Evolutionary conservation across 2,329 filamentous ascomycete species (phyloP).

Genomic region (Penicillium sp.): DNA sequence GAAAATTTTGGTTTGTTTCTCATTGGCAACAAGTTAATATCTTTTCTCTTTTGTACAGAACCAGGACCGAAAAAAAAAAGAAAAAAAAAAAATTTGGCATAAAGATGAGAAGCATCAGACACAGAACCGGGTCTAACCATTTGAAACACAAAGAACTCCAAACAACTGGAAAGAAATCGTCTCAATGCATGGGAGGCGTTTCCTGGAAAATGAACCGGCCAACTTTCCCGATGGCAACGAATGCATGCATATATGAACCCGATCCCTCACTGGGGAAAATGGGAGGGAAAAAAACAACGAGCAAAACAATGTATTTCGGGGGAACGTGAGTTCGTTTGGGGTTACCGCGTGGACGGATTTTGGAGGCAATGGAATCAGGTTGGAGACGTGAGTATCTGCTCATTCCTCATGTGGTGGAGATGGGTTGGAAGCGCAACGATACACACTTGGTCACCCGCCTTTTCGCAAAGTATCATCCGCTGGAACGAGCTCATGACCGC

Average conservation of each 20-base stretch:
- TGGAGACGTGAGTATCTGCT: not conserved
- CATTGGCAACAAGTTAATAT: slow-evolving; percentile 22
- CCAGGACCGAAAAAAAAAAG: slow-evolving; percentile 17
- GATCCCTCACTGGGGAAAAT: not conserved
- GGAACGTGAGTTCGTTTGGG: slow-evolving; percentile 8
- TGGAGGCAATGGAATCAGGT: not conserved
- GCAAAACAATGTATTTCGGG: slow-evolving; percentile 6
- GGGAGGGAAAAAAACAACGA: slow-evolving; percentile 2
- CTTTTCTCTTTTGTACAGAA: slow-evolving; percentile 27
- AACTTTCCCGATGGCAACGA: slow-evolving; percentile 10
- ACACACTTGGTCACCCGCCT: slow-evolving; percentile 40
- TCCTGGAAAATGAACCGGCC: slow-evolving; percentile 8
- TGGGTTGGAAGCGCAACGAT: not conserved
- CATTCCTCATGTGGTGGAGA: not conserved
- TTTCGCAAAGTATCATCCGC: slow-evolving; percentile 47
- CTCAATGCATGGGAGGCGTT: slow-evolving; percentile 9
- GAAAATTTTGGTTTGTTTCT: slow-evolving; percentile 23
- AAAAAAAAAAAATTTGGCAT: slow-evolving; percentile 15
- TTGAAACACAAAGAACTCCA: slow-evolving; percentile 19
- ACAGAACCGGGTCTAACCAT: slow-evolving; percentile 17
- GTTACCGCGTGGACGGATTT: not conserved
- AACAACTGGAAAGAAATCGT: slow-evolving; percentile 15
- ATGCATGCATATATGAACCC: slow-evolving; percentile 14
- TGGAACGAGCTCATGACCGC: slow-evolving; percentile 41
- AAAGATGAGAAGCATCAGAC: slow-evolving; percentile 13